Conservation (phyloP, 2,329 filamentous ascomycete species). For the Trichoderma asperellum region DNA sequence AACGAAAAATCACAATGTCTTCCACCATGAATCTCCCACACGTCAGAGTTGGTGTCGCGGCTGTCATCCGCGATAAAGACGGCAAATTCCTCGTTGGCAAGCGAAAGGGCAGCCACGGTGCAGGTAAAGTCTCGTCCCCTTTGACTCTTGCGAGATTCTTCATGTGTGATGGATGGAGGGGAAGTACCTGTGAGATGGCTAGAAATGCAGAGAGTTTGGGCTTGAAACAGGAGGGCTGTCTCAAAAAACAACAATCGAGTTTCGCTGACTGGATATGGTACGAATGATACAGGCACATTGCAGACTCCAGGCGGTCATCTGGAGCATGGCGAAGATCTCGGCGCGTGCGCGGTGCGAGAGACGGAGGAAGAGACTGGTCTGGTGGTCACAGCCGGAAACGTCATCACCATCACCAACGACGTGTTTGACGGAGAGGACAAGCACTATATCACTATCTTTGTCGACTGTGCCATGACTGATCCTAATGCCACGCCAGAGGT, state of each 20-base stretch:
- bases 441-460: constrained; percentile 77
- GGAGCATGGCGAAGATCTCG: constrained; percentile 67
- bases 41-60: constrained; percentile 51
- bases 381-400: constrained; percentile 53
- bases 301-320: constrained; percentile 77
- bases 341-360: constrained; percentile 68
- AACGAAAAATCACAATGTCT: neutral
- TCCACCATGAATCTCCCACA: constrained; percentile 39
- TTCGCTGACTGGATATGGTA: constrained; percentile 24
- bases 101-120: constrained; percentile 54
- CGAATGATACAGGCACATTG: constrained; percentile 55
- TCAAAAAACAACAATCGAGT: neutral
- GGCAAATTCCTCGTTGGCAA: constrained; percentile 54
- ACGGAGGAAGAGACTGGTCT: constrained; percentile 72
- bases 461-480: constrained; percentile 56
- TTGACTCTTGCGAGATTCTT: neutral
- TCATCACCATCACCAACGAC: constrained; percentile 68
- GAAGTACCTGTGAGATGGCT: neutral
- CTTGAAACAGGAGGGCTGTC: neutral
- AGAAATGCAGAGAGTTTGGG: neutral
- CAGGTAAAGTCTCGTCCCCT: constrained; percentile 42
- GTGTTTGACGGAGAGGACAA: constrained; percentile 62
- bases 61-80: constrained; percentile 48
- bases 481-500: constrained; percentile 58
- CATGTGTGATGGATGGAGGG: neutral